Evolutionary conservation across 108 stramenopile genomes (phyloP).

Genomic region (Skeletonema potamos): DNA sequence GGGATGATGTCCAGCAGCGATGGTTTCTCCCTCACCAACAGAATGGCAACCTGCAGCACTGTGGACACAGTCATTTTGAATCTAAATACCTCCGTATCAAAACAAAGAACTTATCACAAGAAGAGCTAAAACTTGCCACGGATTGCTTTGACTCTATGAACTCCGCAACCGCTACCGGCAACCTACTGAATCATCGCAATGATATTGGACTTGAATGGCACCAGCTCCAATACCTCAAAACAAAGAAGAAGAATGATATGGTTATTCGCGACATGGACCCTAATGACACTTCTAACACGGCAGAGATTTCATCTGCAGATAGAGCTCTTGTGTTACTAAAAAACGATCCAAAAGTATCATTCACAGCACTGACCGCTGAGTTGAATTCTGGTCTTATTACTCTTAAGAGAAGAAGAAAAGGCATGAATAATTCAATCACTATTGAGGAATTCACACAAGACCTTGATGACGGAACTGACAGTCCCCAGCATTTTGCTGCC

Average conservation of each 20-base stretch:
- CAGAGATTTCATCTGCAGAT: no score
- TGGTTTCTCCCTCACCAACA: conserved; percentile 1
- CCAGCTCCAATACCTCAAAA: not conserved
- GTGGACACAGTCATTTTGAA: not conserved
- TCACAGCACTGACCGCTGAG: not conserved
- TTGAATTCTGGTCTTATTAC: not conserved
- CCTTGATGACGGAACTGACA: not conserved
- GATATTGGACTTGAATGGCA: not conserved
- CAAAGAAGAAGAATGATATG: not conserved
- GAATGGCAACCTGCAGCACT: not conserved
- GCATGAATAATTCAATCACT: not conserved
- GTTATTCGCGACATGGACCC: not conserved
- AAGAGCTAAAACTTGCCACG: not conserved
- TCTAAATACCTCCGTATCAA: not conserved
- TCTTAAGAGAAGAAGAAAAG: not conserved
- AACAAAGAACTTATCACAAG: no score
- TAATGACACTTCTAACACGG: no score
- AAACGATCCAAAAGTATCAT: no score
- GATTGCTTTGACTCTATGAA: not conserved
- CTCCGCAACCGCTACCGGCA: not conserved
- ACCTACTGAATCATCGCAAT: not conserved
- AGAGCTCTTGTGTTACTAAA: no score
- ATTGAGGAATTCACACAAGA: not conserved
- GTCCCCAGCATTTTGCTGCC: not conserved
- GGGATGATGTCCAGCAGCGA: not conserved